Base-by-base conservation (phyloP, 306 rosid species). In the Cucumis melo region DNA sequence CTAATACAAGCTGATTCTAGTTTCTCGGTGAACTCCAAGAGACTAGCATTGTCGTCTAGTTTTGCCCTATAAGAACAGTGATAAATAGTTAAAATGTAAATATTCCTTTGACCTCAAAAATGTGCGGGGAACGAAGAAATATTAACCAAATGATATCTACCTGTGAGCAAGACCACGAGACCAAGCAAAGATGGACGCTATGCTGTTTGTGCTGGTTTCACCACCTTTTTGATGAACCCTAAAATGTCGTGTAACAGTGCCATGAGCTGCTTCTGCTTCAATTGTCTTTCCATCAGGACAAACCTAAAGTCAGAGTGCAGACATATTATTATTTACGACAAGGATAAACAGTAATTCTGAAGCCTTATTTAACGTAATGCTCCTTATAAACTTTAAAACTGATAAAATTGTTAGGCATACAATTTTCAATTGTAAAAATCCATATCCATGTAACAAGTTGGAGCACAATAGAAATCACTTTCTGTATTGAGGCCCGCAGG, bases 151-250 rank as follows among this genome's bases (percentile, higher is more conserved):
- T 6, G 58, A 80, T 59, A 80, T 59, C 53, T 84, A 90, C 98
- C 98, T 83, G 81, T 94, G 98, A 19, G 96, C 88, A 77, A 94
- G 97, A 74, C 98, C 98, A 15, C 90, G 87, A 10, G 98, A 82
- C 98, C 98, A 94, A 82, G 98, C 98, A 80, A 94, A 91, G 71
- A 94, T 91, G 41, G 98, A 94, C 36, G 98, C 98, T 82, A 94
- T 91, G 86, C 98, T 94, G 84, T 91, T 94, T 78, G 98, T 94
- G 89, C 98, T 90, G 64, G 98, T 94, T 94, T 94, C 98, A 79
- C 96, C 96, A 55, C 98, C 97, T 81, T 89, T 86, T 79, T 91
- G 97, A 77, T 94, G 98, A 86, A 94, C 97, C 79, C 97, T 85
- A 73, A 46, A 94, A 80, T 94, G 98, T 44, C 97, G 87, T 12